Base-by-base conservation (phyloP, 2,329 filamentous ascomycete species). In the Lomentospora prolificans region DNA sequence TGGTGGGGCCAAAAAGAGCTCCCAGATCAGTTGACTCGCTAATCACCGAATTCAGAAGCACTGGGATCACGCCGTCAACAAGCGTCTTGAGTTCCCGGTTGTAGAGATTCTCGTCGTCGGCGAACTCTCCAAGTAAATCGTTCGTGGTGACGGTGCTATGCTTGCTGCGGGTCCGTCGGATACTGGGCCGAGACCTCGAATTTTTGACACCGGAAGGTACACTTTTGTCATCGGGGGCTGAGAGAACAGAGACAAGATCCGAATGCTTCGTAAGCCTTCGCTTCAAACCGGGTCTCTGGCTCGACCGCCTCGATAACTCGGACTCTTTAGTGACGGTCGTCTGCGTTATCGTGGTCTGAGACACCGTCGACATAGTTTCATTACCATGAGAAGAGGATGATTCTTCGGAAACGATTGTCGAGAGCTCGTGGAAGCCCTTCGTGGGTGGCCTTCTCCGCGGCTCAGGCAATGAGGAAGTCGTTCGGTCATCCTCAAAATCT, bases 1-100 rank as follows among this genome's bases (percentile, higher is more conserved):
- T 64, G 17, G 77, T 76, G 8, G 79, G 76, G 17, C 80, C 80
- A 64, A 92, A 90, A 2, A 92, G 84, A 19, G 82, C 79, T 3
- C 82, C 79, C 51, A 83, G 76, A 12, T 79, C 79, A 5, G 81
- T 80, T 59, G 84, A 81, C 1, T 83, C 83, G 58, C 87, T 87
- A 10, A 96, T 79, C 7, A 95, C 88, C 61, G 90, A 89, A 8
- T 86, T 89, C 53, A 99, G 74, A 2, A 99, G 78, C 2, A 97
- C 92, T 0, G 94, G 94, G 56, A 99, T 89, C 22, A 99, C 92
- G 56, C 94, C 94, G 63, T 96, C 91, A 6, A 97, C 91, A 30
- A 99, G 72, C 0, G 94, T 96, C 65, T 90, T 90, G 30, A 99
- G 78, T 69, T 99, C 94, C 55, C 91, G 82, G 70, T 87, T 86